phyloP scores from a whole-genome alignment of 2,329 filamentous ascomycete species.

The Aureobasidium vineae region DNA sequence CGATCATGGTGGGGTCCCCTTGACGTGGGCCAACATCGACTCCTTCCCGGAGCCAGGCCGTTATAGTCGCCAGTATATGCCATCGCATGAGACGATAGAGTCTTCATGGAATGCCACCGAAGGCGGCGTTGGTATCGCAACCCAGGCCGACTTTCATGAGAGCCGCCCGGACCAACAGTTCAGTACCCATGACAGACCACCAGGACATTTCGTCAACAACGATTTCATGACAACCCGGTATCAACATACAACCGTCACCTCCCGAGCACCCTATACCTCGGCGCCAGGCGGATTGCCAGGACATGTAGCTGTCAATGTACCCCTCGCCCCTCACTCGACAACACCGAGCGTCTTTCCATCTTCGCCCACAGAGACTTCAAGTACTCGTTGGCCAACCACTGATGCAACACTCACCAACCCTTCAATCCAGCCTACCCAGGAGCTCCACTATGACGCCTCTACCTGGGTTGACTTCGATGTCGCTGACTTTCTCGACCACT shows the following conservation, averaged over 20 bases:
- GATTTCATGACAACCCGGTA: background rate
- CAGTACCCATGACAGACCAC: background rate
- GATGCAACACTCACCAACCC: background rate
- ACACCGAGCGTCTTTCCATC: background rate
- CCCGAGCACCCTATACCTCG: background rate
- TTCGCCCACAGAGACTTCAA: background rate
- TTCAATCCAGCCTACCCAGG: background rate
- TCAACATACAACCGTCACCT: background rate
- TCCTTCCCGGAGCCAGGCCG: background rate
- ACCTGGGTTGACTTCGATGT: slow-evolving; percentile 33
- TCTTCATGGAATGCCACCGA: background rate
- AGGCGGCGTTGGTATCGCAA: slow-evolving; percentile 2
- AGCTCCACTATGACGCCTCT: slow-evolving; percentile 12
- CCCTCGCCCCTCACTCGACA: background rate
- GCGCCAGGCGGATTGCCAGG: background rate
- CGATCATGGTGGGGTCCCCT: slow-evolving; percentile 7
- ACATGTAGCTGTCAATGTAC: background rate
- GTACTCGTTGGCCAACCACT: background rate
- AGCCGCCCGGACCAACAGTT: background rate
- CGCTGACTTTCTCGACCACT: slow-evolving; percentile 36
- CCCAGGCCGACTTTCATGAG: slow-evolving; percentile 1
- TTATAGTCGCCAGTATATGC: background rate
- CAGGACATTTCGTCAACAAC: background rate
- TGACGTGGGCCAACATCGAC: background rate
- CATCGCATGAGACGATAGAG: background rate